Evolutionary conservation across 2,329 filamentous ascomycete species (phyloP), one percentile per base, ranked within the genome.

Genomic region (Cryphonectria radicalis): DNA sequence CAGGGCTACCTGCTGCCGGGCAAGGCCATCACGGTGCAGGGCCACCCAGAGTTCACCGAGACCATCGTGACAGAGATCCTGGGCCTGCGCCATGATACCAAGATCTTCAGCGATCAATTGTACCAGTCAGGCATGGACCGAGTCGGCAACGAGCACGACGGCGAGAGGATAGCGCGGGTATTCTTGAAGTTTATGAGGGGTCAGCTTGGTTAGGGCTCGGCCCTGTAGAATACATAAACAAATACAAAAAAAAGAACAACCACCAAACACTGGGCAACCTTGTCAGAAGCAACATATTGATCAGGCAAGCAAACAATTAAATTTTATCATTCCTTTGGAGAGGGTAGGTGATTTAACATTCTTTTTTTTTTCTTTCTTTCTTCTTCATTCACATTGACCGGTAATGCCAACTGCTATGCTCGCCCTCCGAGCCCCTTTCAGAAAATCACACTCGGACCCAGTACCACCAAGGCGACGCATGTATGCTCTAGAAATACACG

Each of bases 31-130:
- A 91, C 93, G 0, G 88, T 97, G 1, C 94, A 97, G 82, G 94
- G 93, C 7, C 94, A 97, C 80, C 94, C 94, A 0, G 94, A 97
- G 80, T 96, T 95, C 79, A 92, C 86, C 4, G 85, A 86, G 72
- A 86, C 89, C 22, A 94, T 97, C 74, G 88, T 94, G 76, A 84
- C 82, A 25, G 91, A 93, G 79, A 81, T 97, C 53, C 81, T 95
- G 69, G 84, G 87, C 72, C 82, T 86, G 72, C 86, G 94, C 70
- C 88, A 92, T 77, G 83, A 85, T 40, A 83, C 83, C 64, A 93
- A 93, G 0, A 84, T 96, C 32, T 92, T 97, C 74, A 82, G 86
- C 69, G 89, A 95, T 70, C 89, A 89, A 25, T 81, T 91, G 72
- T 95, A 89, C 75, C 81, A 89, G 70, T 91, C 93, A 75, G 93